Evolutionary conservation across 78 protist species (phyloP), one percentile per base, ranked within the genome.

Genomic region (Dictyostelium capitatum): DNA sequence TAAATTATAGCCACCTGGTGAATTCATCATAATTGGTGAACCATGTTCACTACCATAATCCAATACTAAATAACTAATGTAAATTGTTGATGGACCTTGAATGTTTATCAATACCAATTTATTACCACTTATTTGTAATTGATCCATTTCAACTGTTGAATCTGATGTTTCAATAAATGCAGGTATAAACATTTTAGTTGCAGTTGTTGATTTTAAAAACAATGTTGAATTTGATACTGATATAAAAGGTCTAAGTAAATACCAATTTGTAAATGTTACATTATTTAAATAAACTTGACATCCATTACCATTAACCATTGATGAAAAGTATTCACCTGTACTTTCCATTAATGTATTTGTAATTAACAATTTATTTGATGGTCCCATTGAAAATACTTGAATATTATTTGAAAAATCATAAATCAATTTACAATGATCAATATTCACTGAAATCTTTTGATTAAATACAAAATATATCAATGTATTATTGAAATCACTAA

Each of bases 291-390:
- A 6, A 15, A 65, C 46, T 1, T 0, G 11, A 15, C 25, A 41
- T 28, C 6, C 19, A 4, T 3, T 32, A 65, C 25, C 25, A 32
- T 14, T 25, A 4, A 65, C 30, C 47, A 32, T 32, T 32, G 74
- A 65, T 32, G 41, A 25, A 65, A 65, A 65, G 74, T 30, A 65
- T 65, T 65, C 74, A 65, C 74, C 74, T 8, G 74, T 65, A 65
- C 74, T 65, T 12, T 25, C 23, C 74, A 65, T 65, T 14, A 25
- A 7, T 30, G 74, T 23, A 65, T 65, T 30, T 30, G 46, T 14
- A 25, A 65, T 25, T 2, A 20, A 3, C 30, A 65, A 65, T 32
- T 5, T 1, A 65, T 65, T 65, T 5, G 10, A 8, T 15, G 48
- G 20, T 30, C 41, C 48, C 46, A 65, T 25, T 30, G 30, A 30